These are phyloP conservation scores for Echria macrotheca DNA, from an alignment of 495 filamentous ascomycete genomes.

Conservation along the genomic window DNA sequence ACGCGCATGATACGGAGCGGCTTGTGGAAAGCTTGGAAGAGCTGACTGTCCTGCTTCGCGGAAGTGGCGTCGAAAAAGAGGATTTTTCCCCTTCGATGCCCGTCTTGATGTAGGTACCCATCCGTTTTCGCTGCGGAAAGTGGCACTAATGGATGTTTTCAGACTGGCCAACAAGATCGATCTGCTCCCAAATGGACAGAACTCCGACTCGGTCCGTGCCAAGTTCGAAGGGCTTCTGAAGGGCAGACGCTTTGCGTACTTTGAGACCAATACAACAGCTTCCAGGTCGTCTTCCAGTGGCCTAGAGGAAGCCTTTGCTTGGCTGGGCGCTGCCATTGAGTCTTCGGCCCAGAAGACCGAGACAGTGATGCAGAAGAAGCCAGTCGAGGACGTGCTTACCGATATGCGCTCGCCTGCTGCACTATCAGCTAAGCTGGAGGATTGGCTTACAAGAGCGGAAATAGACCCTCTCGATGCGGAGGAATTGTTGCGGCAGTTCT, in stretches of 20 bases:
- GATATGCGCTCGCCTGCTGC: background rate
- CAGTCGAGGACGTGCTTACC: background rate
- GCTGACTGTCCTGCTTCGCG: background rate
- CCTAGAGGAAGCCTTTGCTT: background rate
- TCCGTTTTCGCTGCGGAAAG: background rate
- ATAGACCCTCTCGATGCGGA: background rate
- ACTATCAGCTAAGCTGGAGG: background rate
- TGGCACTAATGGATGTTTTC: background rate
- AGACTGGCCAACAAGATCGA: background rate
- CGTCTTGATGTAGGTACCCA: background rate
- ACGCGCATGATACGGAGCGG: background rate
- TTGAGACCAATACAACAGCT: background rate
- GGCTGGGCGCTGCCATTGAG: background rate
- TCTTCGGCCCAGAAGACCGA: background rate
- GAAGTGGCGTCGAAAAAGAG: background rate
- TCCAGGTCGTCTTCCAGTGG: background rate
- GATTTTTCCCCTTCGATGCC: background rate
- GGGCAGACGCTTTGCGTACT: background rate
- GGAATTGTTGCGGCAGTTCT: background rate
- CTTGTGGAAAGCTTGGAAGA: background rate
- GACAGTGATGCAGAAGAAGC: background rate
- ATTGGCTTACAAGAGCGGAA: background rate
- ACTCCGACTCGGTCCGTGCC: background rate
- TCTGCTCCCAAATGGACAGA: background rate
- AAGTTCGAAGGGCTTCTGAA: background rate